Base-by-base conservation (phyloP, 768 basidiomycete genomes). In the Clavulina sp. region DNA sequence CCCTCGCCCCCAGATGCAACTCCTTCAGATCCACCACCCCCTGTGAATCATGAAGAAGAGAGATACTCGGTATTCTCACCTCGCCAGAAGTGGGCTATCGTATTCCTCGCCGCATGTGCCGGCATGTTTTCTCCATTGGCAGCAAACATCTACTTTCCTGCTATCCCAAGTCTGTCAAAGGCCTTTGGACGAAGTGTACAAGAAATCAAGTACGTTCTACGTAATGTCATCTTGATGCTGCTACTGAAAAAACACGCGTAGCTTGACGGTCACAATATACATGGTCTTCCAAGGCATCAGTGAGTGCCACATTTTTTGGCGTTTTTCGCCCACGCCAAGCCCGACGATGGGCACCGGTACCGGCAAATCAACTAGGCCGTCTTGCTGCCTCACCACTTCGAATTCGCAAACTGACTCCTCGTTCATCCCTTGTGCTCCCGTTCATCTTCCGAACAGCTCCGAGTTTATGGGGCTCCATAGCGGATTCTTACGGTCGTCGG, bases 231-330 rank as follows among this genome's bases (percentile, higher is more conserved):
- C n/a, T n/a, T n/a, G n/a, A n/a, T n/a, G n/a, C 21, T 38, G 21
- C 21, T 38, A 13, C 13, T 38, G 13, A 38, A 13, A 13, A 21
- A 13, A 13, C 21, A 13, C 36, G 7, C 85, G 88, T 36, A 87
- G 86, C 60, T 61, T 89, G 38, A 84, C 84, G 5, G 80, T 87
- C 7, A 84, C 82, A 0, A 72, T 82, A 59, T 84, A 84, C 61
- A 77, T 87, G 67, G 64, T 81, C 23, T 66, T 81, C 46, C 80
- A 81, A 62, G 80, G 75, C 5, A 58, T 79, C 40, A 71, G 79
- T 80, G 23, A 29, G 32, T 28, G n/a, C 28, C 30, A 9, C 31
- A n/a, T 5, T 23, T 13, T 18, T 19, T n/a, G n/a, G n/a, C n/a
- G n/a, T n/a, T n/a, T n/a, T n/a, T n/a, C n/a, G n/a, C n/a, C n/a